Percentiles rank a stretch among this genome's conserved stretches.
These are phyloP conservation scores for Rusavskia elegans DNA, from an alignment of 495 filamentous ascomycete genomes.

Conservation along the genomic window DNA sequence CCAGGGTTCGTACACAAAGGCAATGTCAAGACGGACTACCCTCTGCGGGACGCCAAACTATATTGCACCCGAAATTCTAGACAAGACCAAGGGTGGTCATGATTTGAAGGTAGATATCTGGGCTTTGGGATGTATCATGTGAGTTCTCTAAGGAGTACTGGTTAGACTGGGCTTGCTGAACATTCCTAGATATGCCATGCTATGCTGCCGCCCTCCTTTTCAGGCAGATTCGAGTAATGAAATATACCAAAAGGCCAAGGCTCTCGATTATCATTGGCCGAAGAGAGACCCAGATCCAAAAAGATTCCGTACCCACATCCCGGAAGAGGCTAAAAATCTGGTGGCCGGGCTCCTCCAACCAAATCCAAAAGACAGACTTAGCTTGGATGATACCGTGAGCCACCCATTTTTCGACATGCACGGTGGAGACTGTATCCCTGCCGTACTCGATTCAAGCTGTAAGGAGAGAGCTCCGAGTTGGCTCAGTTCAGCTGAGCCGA, in stretches of 20 bases:
- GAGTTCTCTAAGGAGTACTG: conserved; percentile 17
- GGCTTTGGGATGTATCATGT: conserved; percentile 94
- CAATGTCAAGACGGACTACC: conserved; percentile 50
- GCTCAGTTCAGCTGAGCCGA: conserved; percentile 25
- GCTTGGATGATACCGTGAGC: conserved; percentile 66
- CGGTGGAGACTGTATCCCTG: conserved; percentile 31
- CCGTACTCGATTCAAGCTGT: conserved; percentile 26
- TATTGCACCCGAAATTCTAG: conserved; percentile 90
- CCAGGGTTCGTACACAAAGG: conserved; percentile 22
- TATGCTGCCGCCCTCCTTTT: conserved; percentile 78
- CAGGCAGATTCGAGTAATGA: conserved; percentile 75
- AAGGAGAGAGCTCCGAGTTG: conserved; percentile 28
- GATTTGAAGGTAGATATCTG: conserved; percentile 91
- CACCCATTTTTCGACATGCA: conserved; percentile 66
- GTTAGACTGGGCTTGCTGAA: background rate
- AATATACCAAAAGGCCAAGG: conserved; percentile 63
- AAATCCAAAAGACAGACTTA: conserved; percentile 56
- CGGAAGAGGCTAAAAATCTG: conserved; percentile 54
- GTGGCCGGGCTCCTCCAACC: conserved; percentile 59
- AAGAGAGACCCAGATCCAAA: conserved; percentile 20
- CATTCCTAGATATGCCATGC: conserved; percentile 56
- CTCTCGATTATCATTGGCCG: conserved; percentile 63
- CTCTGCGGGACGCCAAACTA: conserved; percentile 97
- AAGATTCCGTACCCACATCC: conserved; percentile 25
- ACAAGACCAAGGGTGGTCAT: conserved; percentile 73